Evolutionary conservation across 2,329 filamentous ascomycete species (phyloP), one percentile per base, ranked within the genome.

Genomic region (Monosporascus sp.): DNA sequence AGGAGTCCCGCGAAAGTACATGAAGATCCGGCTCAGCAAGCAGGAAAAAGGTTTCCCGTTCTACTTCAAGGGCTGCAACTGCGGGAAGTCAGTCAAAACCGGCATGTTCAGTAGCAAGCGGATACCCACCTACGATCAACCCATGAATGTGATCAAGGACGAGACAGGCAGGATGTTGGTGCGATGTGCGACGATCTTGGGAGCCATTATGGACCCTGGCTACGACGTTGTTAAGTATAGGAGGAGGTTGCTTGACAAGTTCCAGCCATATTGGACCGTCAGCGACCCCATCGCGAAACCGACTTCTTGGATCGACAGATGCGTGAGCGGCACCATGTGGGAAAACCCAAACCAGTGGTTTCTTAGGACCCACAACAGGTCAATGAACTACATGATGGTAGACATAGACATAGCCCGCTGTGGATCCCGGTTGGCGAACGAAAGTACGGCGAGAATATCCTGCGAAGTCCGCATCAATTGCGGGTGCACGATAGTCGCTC

Each of bases 401-500:
- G 55, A 55, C 35, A 51, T 58, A 18, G 28, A 31, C 28, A 31
- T 31, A 31, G 49, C 51, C 5, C 44, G 37, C 9, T 65, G 61
- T 53, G 50, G 41, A 3, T 66, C 64, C 1, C 61, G 64, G 0
- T 54, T 65, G 1, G 47, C 58, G 20, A 63, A 60, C 45, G 57
- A 58, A 7, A 65, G 48, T 50, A 65, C 63, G 14, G 50, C 51
- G 37, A 52, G 55, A 26, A 52, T 65, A 5, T 52, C 54, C 15
- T 65, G 62, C 51, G 58, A 61, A 31, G 51, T 65, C 5, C 46
- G 50, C 40, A 48, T 64, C 9, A 60, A 61, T 22, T 66, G 63
- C 54, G 64, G 64, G 7, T 64, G 64, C 46, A 53, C 44, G n/a
- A 52, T 66, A 20, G 53, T 35, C 11, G 61, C 51, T 2, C 64